Evolutionary conservation across 2,329 filamentous ascomycete genomes (phyloP).

Genomic region (Penicillium griseofulvum): DNA sequence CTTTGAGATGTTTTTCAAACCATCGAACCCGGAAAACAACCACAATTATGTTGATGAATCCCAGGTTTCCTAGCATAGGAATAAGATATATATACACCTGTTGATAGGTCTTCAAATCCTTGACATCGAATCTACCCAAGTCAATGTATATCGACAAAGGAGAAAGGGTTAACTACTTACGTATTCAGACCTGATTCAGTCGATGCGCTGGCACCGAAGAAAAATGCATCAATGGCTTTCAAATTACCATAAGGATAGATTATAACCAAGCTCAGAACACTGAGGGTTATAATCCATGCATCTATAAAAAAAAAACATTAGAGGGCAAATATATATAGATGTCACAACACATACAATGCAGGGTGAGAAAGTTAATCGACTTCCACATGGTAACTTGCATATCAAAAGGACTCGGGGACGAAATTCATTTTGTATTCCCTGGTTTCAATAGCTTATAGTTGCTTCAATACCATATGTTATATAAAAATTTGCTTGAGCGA

Average conservation of each 20-base stretch:
- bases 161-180: conserved; percentile 31
- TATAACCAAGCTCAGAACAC: conserved; percentile 37
- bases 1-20: conserved; percentile 49
- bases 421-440: too few relatives aligned
- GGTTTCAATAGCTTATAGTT: too few relatives aligned
- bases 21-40: conserved; percentile 50
- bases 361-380: too few relatives aligned
- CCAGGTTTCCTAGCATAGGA: conserved; percentile 50
- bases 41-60: conserved; percentile 52
- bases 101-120: conserved; percentile 50
- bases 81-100: conserved; percentile 53
- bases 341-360: too few relatives aligned
- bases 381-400: too few relatives aligned
- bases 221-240: conserved; percentile 48
- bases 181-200: conserved; percentile 54
- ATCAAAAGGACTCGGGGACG: too few relatives aligned
- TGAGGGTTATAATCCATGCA: conserved; percentile 41
- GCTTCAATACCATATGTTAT: too few relatives aligned
- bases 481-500: too few relatives aligned
- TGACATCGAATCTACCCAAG: conserved; percentile 49
- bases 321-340: not conserved
- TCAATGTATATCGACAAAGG: not conserved
- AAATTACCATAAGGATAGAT: conserved; percentile 44
- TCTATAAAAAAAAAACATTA: conserved; percentile 31
- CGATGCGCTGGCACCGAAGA: conserved; percentile 51